These are phyloP conservation scores for Hypoxylon rubiginosum DNA, from an alignment of 2,329 filamentous ascomycete species.

Conservation along the genomic window DNA sequence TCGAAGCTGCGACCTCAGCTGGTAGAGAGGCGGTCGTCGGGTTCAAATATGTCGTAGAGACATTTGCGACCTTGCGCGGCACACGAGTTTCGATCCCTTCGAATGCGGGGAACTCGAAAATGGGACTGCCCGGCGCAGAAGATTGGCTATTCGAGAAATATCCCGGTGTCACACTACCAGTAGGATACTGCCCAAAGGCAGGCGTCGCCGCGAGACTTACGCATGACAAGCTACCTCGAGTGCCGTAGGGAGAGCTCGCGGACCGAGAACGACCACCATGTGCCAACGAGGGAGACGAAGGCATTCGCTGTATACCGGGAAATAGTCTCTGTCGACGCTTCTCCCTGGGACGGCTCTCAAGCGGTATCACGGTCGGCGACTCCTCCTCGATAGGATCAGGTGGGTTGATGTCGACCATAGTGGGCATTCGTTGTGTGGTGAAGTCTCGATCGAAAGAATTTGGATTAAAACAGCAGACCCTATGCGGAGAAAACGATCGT, in stretches of 20 bases:
- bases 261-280: conserved; percentile 74
- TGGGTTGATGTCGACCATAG: conserved; percentile 36
- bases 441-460: not conserved
- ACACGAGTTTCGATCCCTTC: conserved; percentile 62
- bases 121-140: conserved; percentile 57
- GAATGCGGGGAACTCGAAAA: conserved; percentile 57
- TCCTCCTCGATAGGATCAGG: conserved; percentile 41
- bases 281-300: conserved; percentile 81
- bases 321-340: conserved; percentile 79
- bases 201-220: conserved; percentile 64
- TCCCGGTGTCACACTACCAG: conserved; percentile 51
- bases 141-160: conserved; percentile 54
- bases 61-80: conserved; percentile 68
- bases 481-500: not conserved
- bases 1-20: conserved; percentile 67
- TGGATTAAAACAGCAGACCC: not conserved
- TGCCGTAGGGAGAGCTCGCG: conserved; percentile 76
- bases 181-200: conserved; percentile 55
- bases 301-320: conserved; percentile 82
- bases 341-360: conserved; percentile 64
- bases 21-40: conserved; percentile 73
- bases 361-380: conserved; percentile 31
- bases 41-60: conserved; percentile 56
- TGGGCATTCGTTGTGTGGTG: conserved; percentile 1
- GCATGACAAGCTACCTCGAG: conserved; percentile 66